A percentile compares a stretch with the other conserved stretches of the same genome.
phyloP scores from a whole-genome alignment of 495 filamentous ascomycete species.

The Penicillium cosmopolitanum region DNA sequence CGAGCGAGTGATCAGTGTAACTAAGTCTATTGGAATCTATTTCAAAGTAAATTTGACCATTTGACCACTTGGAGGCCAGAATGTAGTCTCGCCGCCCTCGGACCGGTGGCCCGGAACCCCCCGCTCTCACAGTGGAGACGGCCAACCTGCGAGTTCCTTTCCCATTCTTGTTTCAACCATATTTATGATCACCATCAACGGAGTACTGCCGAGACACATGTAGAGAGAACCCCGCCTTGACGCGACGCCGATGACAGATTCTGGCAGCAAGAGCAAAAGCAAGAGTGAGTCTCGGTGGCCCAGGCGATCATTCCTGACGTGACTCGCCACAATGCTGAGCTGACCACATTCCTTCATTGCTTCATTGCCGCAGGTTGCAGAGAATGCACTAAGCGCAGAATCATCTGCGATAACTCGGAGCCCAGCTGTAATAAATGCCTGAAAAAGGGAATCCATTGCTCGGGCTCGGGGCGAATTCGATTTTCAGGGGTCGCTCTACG shows the following conservation, averaged over 20 bases:
- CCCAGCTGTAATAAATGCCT: constrained; percentile 27
- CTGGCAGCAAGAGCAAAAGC: background rate
- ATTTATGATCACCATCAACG: background rate
- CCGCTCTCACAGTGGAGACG: background rate
- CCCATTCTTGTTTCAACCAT: background rate
- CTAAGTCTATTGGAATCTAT: background rate
- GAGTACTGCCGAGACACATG: background rate
- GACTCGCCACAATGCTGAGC: background rate
- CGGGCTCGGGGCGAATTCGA: constrained; percentile 23
- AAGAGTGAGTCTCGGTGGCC: background rate
- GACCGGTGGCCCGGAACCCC: background rate
- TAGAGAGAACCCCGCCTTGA: background rate
- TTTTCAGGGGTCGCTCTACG: constrained; percentile 24
- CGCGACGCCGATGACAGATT: background rate
- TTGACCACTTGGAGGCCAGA: background rate
- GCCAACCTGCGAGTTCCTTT: background rate
- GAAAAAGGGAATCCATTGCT: constrained; percentile 33
- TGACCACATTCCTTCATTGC: background rate
- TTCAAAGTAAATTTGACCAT: background rate
- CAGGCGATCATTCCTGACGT: background rate
- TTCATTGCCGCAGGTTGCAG: constrained; percentile 21
- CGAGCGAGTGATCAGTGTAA: background rate
- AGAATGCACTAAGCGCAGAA: constrained; percentile 31
- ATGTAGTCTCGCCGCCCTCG: background rate
- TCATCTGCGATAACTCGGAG: constrained; percentile 25